Evolutionary conservation across 345 rosid genomes (phyloP), one percentile per base, ranked within the genome.

Genomic region (Trapa bicornis): DNA sequence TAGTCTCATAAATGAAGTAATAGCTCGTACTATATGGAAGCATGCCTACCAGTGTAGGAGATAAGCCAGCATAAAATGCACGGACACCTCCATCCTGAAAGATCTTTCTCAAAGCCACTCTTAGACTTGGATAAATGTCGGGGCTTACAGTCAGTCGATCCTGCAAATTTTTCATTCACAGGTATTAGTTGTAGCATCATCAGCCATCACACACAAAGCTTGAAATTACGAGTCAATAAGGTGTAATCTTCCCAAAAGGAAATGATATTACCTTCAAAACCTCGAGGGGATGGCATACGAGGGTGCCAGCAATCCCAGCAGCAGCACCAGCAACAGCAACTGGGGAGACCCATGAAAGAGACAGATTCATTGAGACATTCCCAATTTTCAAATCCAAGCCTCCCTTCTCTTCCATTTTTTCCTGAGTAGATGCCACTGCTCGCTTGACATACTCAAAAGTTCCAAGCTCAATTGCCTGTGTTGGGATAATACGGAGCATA

Each of bases 231-330:
- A 22, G 29, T 22, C 29, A 22, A 22, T 22, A 22, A 22, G 29
- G 29, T 22, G 29, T 22, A 22, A 22, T 22, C 29, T 22, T 22
- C 29, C 29, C 29, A 22, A 22, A 22, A 22, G 29, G 29, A 22
- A 38, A 14, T 29, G 39, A 12, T 3, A 64, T 67, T 80, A 91
- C 99, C 97, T 95, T 95, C 74, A 95, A 78, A 73, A 95, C 99
- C 85, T 95, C 99, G 37, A 91, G 96, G 69, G 99, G 97, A 82
- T 95, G 97, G 72, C 99, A 95, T 3, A 75, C 96, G 67, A 95
- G 96, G 1, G 97, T 91, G 78, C 97, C 80, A 39, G 79, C 83
- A 77, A 95, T 67, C 65, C 99, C 99, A 57, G 97, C 99, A 75
- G 97, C 89, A 57, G 97, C 99, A 81, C 96, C 99, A 69, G 85